These are phyloP conservation scores for Eleusine coracana DNA, from an alignment of 176 grass and related monocot species.

Conservation along the genomic window DNA sequence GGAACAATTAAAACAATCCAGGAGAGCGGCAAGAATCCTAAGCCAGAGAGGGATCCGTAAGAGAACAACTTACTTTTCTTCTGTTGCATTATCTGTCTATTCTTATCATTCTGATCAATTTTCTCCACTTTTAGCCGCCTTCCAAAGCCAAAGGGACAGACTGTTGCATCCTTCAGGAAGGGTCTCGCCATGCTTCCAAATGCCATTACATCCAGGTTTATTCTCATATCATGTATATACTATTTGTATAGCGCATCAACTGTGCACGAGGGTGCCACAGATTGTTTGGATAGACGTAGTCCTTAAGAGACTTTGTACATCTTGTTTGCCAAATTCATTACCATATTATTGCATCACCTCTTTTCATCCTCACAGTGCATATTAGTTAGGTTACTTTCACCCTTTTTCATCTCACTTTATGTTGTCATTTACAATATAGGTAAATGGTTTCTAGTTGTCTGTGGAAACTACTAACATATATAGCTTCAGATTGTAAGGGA, in stretches of 20 bases:
- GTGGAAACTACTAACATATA: background rate
- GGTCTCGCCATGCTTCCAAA: slow-evolving; percentile 87
- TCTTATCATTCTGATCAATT: slow-evolving; percentile 18
- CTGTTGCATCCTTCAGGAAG: slow-evolving; percentile 94
- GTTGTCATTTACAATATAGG: background rate
- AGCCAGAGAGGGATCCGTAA: slow-evolving; percentile 75
- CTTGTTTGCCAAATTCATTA: slow-evolving; percentile 12
- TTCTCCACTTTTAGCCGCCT: slow-evolving; percentile 52
- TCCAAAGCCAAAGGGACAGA: slow-evolving; percentile 87
- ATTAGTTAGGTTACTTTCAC: background rate
- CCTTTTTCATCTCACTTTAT: slow-evolving; percentile 14
- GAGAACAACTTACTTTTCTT: slow-evolving; percentile 17
- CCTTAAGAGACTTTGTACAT: background rate
- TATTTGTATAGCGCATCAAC: background rate
- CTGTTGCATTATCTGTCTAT: background rate
- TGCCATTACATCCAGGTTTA: slow-evolving; percentile 84
- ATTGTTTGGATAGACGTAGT: background rate
- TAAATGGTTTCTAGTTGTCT: background rate
- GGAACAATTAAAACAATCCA: slow-evolving; percentile 93
- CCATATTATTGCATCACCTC: background rate
- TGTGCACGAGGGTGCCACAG: background rate
- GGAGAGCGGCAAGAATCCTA: slow-evolving; percentile 68
- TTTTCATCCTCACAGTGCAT: background rate
- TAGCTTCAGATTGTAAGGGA: background rate
- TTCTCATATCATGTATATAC: slow-evolving; percentile 22